Base-by-base conservation (phyloP, 1,284 basidiomycete species). In the Puccinia polysora region DNA sequence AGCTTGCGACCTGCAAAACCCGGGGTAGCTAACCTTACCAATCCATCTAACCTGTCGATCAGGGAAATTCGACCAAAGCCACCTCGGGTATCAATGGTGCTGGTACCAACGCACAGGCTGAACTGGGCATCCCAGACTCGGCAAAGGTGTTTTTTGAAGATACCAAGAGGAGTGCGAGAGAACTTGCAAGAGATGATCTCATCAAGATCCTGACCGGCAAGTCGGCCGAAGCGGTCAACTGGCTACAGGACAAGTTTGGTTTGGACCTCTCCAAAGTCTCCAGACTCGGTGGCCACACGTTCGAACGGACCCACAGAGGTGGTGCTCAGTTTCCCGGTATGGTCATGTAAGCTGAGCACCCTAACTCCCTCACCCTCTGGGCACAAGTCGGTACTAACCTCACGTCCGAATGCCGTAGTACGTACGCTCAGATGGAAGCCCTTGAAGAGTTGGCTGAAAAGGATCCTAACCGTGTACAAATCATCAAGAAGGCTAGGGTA, bases 171-270 rank as follows among this genome's bases (percentile, higher is more conserved):
- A 79, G 78, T 7, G 68, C 68, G 20, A 88, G 93, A 77, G 94
- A 98, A 18, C 88, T 97, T 59, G 94, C 95, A 50, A 88, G 95
- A 60, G 93, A 96, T 79, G 93, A 96, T 80, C 86, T 98, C 74
- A 97, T 98, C 82, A 86, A 85, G 69, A 95, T 97, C 73, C 87
- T 98, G 75, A 97, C 95, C 36, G 90, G 91, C 73, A 88, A 89
- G 76, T 97, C 94, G 7, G 95, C 88, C 58, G 91, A 95, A 78
- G 95, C 95, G 58, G 94, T 98, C 80, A 90, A 96, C 83, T 97
- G 95, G 93, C 85, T 97, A 47, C 88, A 79, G 74, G 80, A 80
- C 73, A 68, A 74, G 23, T 79, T 79, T 59, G 74, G 58, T 5
- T 89, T 98, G 74, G 95, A 97, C 80, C 86, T 97, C 55, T 91